Evolutionary conservation across 169 alveolate genomes (phyloP).

Genomic region (Theileria parva): DNA sequence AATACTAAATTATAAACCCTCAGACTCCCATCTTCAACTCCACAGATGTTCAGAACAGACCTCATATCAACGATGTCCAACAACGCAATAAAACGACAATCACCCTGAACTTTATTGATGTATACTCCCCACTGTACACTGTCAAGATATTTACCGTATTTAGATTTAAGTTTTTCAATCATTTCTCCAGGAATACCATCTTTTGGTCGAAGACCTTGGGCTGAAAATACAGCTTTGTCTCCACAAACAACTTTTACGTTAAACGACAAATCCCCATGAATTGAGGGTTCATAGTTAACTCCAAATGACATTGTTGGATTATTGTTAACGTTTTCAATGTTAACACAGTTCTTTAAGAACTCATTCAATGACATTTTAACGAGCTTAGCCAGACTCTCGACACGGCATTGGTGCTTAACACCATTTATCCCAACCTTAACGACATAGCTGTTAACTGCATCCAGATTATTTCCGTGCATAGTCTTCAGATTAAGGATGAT

Average conservation of each 20-base stretch:
- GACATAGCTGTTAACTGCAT: constrained; percentile 32
- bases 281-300: constrained; percentile 45
- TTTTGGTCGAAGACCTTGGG: background rate
- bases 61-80: constrained; percentile 5
- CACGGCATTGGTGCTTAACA: constrained; percentile 57
- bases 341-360: constrained; percentile 45
- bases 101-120: constrained; percentile 61
- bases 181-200: constrained; percentile 40
- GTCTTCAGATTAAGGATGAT: constrained; percentile 58
- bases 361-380: constrained; percentile 57
- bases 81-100: constrained; percentile 57
- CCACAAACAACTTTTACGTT: constrained; percentile 51
- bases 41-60: constrained; percentile 42
- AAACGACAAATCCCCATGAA: constrained; percentile 25
- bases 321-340: constrained; percentile 47
- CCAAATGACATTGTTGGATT: constrained; percentile 62
- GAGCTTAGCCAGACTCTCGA: constrained; percentile 51
- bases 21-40: constrained; percentile 57
- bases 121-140: constrained; percentile 48
- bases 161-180: constrained; percentile 23
- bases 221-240: constrained; percentile 39
- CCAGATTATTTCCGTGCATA: constrained; percentile 53
- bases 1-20: constrained; percentile 35
- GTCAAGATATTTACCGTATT: constrained; percentile 24
- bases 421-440: constrained; percentile 64